A percentile compares a stretch with the other conserved stretches of the same genome.
Evolutionary conservation across 2,329 filamentous ascomycete species (phyloP).

Genomic region (Neonectria faginata): DNA sequence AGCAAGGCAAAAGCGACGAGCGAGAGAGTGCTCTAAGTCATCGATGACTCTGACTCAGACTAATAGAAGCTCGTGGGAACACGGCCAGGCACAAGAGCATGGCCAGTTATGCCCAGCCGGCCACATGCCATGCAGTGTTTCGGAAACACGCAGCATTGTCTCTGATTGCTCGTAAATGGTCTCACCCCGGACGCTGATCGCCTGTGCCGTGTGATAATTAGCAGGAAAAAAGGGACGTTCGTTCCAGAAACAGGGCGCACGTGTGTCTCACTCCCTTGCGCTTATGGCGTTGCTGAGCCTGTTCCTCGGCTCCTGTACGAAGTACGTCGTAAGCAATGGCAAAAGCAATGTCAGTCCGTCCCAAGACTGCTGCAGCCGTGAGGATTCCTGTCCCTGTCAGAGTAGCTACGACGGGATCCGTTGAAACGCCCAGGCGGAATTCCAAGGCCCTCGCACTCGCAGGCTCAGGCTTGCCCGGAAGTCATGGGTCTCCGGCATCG

Average conservation of each 20-base stretch:
- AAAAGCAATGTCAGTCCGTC: slow-evolving; percentile 20
- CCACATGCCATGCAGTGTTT: slow-evolving; percentile 17
- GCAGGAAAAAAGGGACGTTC: slow-evolving; percentile 18
- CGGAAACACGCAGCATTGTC: slow-evolving; percentile 15
- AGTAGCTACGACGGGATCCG: slow-evolving; percentile 34
- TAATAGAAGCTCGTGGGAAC: slow-evolving; percentile 31
- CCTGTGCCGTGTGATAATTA: slow-evolving; percentile 19
- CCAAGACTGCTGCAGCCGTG: slow-evolving; percentile 13
- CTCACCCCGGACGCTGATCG: slow-evolving; percentile 23
- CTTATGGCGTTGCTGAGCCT: slow-evolving; percentile 22
- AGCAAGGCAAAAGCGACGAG: slow-evolving; percentile 6
- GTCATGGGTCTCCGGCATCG: slow-evolving; percentile 40
- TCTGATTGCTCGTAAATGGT: slow-evolving; percentile 10
- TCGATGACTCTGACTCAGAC: slow-evolving; percentile 31
- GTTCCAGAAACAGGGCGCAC: slow-evolving; percentile 41
- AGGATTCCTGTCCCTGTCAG: slow-evolving; percentile 35
- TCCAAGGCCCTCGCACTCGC: slow-evolving; percentile 9
- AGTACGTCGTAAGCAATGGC: slow-evolving; percentile 6
- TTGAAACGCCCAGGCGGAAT: slow-evolving; percentile 35
- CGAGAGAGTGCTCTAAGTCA: slow-evolving; percentile 6
- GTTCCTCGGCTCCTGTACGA: slow-evolving; percentile 18
- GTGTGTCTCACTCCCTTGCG: slow-evolving; percentile 33
- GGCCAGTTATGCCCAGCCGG: slow-evolving; percentile 25
- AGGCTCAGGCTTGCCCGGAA: slow-evolving; percentile 10
- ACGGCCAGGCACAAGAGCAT: slow-evolving; percentile 31